A percentile compares a stretch with the other conserved stretches of the same genome.
Evolutionary conservation across 1,284 basidiomycete species (phyloP).

Genomic region (Apiotrichum domesticum): DNA sequence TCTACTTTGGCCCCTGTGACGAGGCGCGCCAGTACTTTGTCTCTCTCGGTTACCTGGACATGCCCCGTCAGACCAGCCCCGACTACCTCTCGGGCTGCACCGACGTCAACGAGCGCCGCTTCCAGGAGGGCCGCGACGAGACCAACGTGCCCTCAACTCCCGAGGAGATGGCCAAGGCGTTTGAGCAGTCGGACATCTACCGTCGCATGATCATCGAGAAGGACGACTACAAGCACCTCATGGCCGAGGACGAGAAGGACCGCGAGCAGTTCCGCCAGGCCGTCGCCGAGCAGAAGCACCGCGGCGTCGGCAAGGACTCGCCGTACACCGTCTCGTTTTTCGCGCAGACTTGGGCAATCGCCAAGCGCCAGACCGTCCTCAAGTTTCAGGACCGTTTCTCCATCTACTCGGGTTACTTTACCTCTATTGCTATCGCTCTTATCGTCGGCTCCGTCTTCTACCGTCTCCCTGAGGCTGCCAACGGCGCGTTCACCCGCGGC

Average conservation of each 20-base stretch:
- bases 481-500: slow-evolving; percentile 80
- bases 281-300: slow-evolving; percentile 69
- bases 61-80: slow-evolving; percentile 51
- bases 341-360: slow-evolving; percentile 66
- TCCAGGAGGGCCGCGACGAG: slow-evolving; percentile 62
- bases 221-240: slow-evolving; percentile 59
- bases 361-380: slow-evolving; percentile 66
- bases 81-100: slow-evolving; percentile 69
- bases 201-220: slow-evolving; percentile 53
- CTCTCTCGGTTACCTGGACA: slow-evolving; percentile 50
- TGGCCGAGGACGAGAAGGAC: slow-evolving; percentile 58
- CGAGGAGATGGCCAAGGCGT: slow-evolving; percentile 65
- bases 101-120: slow-evolving; percentile 78
- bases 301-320: slow-evolving; percentile 72
- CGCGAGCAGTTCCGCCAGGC: slow-evolving; percentile 71
- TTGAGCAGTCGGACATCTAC: slow-evolving; percentile 55
- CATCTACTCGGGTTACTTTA: slow-evolving; percentile 62
- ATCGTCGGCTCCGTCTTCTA: slow-evolving; percentile 71
- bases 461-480: slow-evolving; percentile 63
- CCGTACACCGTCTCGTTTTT: slow-evolving; percentile 78
- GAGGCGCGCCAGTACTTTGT: slow-evolving; percentile 53
- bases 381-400: slow-evolving; percentile 75
- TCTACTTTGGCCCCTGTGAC: slow-evolving; percentile 53
- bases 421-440: slow-evolving; percentile 56
- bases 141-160: slow-evolving; percentile 66